Conservation (phyloP, 805 yeast genomes). For the Naumovozyma castellii region DNA sequence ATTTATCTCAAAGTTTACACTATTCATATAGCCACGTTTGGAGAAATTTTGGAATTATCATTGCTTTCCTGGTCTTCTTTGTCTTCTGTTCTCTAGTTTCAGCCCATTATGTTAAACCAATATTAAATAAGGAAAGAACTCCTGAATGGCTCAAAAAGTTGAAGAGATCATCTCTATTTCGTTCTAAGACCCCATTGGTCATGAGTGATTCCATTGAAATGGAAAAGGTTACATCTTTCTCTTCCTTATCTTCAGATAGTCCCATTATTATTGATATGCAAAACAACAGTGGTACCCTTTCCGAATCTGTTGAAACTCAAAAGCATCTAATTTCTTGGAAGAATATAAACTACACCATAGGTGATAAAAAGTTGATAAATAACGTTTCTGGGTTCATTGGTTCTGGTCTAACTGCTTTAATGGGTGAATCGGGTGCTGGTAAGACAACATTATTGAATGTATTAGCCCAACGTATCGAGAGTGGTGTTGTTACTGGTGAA, state of each 20-base stretch:
- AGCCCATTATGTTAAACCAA: constrained; percentile 27
- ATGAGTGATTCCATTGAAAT: too few species aligned
- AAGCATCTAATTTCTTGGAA: constrained; percentile 54
- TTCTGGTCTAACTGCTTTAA: constrained; percentile 54
- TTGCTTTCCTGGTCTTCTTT: constrained; percentile 40
- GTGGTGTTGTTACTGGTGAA: constrained; percentile 51
- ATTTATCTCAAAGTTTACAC: constrained; percentile 37
- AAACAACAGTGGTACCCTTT: neutral
- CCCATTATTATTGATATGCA: constrained; percentile 1
- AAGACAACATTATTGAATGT: constrained; percentile 51
- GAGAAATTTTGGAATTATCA: constrained; percentile 65
- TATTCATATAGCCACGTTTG: constrained; percentile 55
- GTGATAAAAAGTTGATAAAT: constrained; percentile 30
- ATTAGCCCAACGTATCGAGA: constrained; percentile 41
- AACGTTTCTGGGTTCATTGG: constrained; percentile 55
- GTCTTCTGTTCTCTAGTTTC: constrained; percentile 22
- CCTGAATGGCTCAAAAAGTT: constrained; percentile 4
- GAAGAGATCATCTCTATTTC: too few species aligned
- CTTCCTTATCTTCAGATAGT: constrained; percentile 8
- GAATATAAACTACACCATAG: constrained; percentile 46
- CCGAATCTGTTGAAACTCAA: constrained; percentile 12
- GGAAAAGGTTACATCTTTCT: constrained; percentile 5
- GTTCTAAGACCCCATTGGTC: too few species aligned
- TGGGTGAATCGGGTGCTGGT: constrained; percentile 65
- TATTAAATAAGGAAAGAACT: constrained; percentile 11